These are phyloP conservation scores for Fusarium pseudograminearum DNA, from an alignment of 2,329 filamentous ascomycete genomes.

Conservation along the genomic window DNA sequence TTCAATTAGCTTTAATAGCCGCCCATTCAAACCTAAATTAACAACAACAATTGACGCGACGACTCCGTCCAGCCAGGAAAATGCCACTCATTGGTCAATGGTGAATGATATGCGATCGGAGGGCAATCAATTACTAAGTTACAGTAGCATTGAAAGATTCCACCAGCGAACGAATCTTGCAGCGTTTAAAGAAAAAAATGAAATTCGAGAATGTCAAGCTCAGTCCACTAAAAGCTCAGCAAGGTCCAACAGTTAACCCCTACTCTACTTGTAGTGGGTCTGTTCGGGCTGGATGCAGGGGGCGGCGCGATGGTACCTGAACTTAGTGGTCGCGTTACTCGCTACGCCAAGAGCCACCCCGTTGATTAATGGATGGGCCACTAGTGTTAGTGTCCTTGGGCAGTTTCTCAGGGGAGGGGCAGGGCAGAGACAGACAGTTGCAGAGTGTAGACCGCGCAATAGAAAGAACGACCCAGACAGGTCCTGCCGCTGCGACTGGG, in stretches of 20 bases:
- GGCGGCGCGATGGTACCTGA: constrained; percentile 36
- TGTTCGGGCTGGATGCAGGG: constrained; percentile 14
- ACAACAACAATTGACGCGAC: constrained; percentile 2
- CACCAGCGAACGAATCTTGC: not conserved
- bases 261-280: constrained; percentile 18
- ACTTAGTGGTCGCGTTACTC: constrained; percentile 36
- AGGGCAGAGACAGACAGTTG: constrained; percentile 21
- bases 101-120: not conserved
- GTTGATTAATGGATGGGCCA: constrained; percentile 32
- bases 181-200: constrained; percentile 5
- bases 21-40: constrained; percentile 17
- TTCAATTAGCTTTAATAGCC: constrained; percentile 4
- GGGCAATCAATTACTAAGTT: not conserved
- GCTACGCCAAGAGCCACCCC: constrained; percentile 35
- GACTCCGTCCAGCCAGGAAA: not conserved
- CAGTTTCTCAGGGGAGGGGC: constrained; percentile 30
- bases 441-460: constrained; percentile 6
- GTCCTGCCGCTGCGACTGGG: constrained; percentile 8
- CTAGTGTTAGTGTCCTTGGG: constrained; percentile 11
- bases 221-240: constrained; percentile 15
- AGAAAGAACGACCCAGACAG: not conserved
- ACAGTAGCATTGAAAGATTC: constrained; percentile 1
- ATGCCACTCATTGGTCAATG: constrained; percentile 13
- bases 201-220: constrained; percentile 12
- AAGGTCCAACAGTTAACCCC: constrained; percentile 13